Conservation (phyloP, 2,329 filamentous ascomycete species). For the Epichloe scottii region DNA sequence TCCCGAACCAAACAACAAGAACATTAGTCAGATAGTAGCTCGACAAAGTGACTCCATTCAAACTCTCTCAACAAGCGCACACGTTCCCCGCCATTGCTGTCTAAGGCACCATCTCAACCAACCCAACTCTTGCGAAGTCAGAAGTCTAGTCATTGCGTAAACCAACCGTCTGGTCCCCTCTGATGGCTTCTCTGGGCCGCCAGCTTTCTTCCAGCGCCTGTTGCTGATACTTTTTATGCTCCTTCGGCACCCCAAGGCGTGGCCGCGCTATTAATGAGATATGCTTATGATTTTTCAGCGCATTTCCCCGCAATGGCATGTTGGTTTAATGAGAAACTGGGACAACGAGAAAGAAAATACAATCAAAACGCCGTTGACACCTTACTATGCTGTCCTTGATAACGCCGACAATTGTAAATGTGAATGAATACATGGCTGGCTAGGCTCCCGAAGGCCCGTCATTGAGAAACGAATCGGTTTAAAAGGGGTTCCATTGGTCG, state of each 20-base stretch:
- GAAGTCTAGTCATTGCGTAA: neutral
- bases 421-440: constrained; percentile 37
- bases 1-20: constrained; percentile 11
- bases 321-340: neutral
- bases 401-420: constrained; percentile 36
- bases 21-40: neutral
- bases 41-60: constrained; percentile 2
- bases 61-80: constrained; percentile 2
- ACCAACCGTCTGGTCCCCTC: neutral
- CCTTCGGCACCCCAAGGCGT: constrained; percentile 3
- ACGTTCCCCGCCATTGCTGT: constrained; percentile 3
- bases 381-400: constrained; percentile 46
- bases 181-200: neutral
- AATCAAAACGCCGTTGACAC: constrained; percentile 40
- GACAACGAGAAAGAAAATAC: constrained; percentile 18
- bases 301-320: constrained; percentile 21
- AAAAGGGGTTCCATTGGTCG: constrained; percentile 11
- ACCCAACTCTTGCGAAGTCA: neutral
- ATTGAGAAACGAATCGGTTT: constrained; percentile 17
- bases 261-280: constrained; percentile 23
- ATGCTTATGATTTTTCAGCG: constrained; percentile 23
- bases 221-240: neutral
- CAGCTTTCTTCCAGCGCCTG: neutral
- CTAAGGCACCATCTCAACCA: neutral
- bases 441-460: constrained; percentile 12